Evolutionary conservation across 352 stramenopile species (phyloP), one percentile per base, ranked within the genome.

Genomic region (Aphanomyces stellatus): DNA sequence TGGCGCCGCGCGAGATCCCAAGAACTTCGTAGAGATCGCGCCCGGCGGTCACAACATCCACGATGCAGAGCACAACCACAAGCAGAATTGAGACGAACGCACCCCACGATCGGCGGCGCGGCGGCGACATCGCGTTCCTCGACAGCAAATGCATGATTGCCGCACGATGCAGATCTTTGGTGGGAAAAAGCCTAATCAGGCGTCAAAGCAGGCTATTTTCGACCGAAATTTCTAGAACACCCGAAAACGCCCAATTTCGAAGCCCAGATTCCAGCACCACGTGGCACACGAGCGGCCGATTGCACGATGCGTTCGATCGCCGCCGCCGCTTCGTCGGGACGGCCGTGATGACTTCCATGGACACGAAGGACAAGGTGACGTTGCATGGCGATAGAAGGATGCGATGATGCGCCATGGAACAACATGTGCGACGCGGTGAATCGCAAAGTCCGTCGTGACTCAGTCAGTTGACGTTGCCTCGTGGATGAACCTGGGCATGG

Each of bases 1-100:
- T 88, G 8, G 81, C 83, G 48, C 88, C 82, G 6, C 82, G 77
- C 2, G 73, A 65, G 19, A 92, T 75, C 28, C 83, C 81, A 57
- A 92, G 69, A 40, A 88, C 73, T 43, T 90, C 79, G 66, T 92
- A 92, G 67, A 90, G 89, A 71, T 92, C 83, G 30, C 72, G 70
- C 2, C 70, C 78, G 8, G 75, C 76, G 25, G 65, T 42, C 25
- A n/a, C n/a, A n/a, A 74, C 62, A 40, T 37, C 25, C 28, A 30
- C 31, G 40, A 63, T 31, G 28, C 13, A 24, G 10, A 67, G 30
- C 0, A 55, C 15, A 22, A 51, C 6, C 11, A 42, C 22, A 30
- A 67, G 35, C 11, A 53, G 25, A 11, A 57, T 57, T 30, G 30
- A 22, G 49, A 57, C n/a, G n/a, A n/a, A n/a, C n/a, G n/a, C n/a